Percentiles rank a stretch among this genome's conserved stretches.
These are phyloP conservation scores for Thymus quinquecostatus DNA, from an alignment of 257 asterid genomes.

Conservation along the genomic window DNA sequence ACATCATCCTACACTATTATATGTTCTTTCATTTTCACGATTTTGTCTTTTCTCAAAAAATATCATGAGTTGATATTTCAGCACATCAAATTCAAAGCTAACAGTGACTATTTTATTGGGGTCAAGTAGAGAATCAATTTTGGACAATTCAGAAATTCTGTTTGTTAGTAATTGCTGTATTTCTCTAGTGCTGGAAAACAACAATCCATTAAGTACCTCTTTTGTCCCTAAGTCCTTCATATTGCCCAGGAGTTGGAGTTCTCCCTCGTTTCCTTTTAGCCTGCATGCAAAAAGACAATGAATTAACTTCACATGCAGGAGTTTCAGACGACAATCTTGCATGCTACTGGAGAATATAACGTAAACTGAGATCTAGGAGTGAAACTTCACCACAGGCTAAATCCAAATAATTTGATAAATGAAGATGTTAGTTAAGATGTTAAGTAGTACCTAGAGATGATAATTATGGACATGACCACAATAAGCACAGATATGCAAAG, in stretches of 20 bases:
- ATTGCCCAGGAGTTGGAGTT: slow-evolving; percentile 59
- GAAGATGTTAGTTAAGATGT: not conserved
- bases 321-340: not conserved
- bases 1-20: not conserved
- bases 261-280: slow-evolving; percentile 61
- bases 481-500: not conserved
- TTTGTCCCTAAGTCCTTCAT: slow-evolving; percentile 46
- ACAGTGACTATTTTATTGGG: not conserved
- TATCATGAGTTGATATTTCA: slow-evolving; percentile 1
- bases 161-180: too few relatives aligned
- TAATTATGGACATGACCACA: not conserved
- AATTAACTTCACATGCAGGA: slow-evolving; percentile 6
- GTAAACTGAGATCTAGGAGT: slow-evolving; percentile 2
- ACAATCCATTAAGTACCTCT: slow-evolving; percentile 38
- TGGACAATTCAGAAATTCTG: not conserved
- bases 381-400: not conserved
- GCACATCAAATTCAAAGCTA: slow-evolving; percentile 10
- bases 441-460: not conserved
- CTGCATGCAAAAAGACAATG: slow-evolving; percentile 34
- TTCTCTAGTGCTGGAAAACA: not conserved
- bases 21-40: not conserved
- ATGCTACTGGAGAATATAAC: not conserved
- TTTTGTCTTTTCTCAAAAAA: not conserved
- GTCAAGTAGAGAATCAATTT: not conserved
- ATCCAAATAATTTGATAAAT: not conserved